Evolutionary conservation across 1,284 basidiomycete genomes (phyloP), one percentile per base, ranked within the genome.

Genomic region (Golubevia pallescens): DNA sequence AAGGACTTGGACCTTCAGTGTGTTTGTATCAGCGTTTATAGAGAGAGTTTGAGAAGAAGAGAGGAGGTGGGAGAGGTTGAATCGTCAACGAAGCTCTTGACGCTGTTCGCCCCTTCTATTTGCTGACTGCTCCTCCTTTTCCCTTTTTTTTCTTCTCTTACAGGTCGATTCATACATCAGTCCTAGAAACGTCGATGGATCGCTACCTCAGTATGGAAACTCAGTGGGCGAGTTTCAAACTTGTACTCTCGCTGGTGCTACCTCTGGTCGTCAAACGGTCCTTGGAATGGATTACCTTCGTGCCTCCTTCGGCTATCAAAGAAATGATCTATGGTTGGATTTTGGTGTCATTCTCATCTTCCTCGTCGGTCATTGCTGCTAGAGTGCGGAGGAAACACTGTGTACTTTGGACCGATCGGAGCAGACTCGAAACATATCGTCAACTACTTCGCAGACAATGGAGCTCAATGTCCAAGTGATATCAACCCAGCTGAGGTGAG

Each of bases 321-420:
- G 57, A 34, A 62, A 28, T 52, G 70, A 80, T 60, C 58, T 75
- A 1, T 75, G 74, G 69, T 70, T 74, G 63, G 73, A 80, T 58
- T 65, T 78, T 1, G 78, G 78, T 20, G 75, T 78, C 38, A 34
- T 78, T 34, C 68, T 76, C 23, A 74, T 69, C 4, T 71, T 76
- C 60, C 42, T 71, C 6, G 21, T 69, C 52, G 34, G 34, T n/a
- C 6, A 2, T n/a, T n/a, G n/a, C n/a, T 81, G 24, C 71, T 81
- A 14, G 63, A 79, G 60, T 71, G 73, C 8, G 78, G 78, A 20
- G 77, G 76, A 21, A 71, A 73, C 64, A 71, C 71, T 13, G 79
- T 81, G 23, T 81, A 81, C 74, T 74, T 70, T 48, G 79, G 79
- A 7, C 71, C 71, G 2, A 71, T 80, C 8, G 79, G 79, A n/a